Evolutionary conservation across 345 rosid species (phyloP).

Genomic region (Eutrema japonicum): DNA sequence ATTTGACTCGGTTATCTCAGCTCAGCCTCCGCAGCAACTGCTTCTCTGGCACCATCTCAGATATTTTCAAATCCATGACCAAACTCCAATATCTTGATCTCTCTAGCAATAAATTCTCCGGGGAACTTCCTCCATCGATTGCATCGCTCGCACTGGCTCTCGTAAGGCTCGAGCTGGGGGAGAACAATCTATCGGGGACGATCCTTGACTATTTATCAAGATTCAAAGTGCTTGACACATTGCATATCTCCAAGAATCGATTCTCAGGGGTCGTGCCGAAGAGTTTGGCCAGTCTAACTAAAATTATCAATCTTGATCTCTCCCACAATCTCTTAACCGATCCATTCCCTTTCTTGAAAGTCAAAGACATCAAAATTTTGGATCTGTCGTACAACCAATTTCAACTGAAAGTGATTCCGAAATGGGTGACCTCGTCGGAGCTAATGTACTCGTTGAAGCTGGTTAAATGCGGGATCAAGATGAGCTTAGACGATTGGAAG

Average conservation of each 20-base stretch:
- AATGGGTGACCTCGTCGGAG: no score
- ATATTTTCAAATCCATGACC: conserved; percentile 52
- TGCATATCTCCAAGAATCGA: conserved; percentile 59
- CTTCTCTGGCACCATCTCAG: conserved; percentile 60
- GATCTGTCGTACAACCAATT: no score
- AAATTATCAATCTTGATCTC: conserved; percentile 65
- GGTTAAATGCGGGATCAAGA: no score
- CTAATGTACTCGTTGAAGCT: no score
- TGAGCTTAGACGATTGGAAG: no score
- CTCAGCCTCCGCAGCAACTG: conserved; percentile 49
- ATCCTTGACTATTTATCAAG: conserved; percentile 63
- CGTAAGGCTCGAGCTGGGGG: conserved; percentile 51
- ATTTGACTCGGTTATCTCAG: conserved; percentile 45
- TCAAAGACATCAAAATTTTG: conserved; percentile 32
- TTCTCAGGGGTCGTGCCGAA: conserved; percentile 56
- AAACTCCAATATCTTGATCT: conserved; percentile 49
- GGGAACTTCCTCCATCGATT: conserved; percentile 55
- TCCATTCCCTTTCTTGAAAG: conserved; percentile 66
- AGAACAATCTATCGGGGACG: conserved; percentile 56
- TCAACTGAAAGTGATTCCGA: no score
- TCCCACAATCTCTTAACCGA: conserved; percentile 59
- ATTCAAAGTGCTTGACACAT: conserved; percentile 55
- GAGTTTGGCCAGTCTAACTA: conserved; percentile 58
- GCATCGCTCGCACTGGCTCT: conserved; percentile 51
- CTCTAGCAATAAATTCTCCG: conserved; percentile 55